Percentiles rank a stretch among this genome's conserved stretches.
phyloP scores from a whole-genome alignment of 2,329 filamentous ascomycete genomes.

The Coleophoma eucalyptorum region DNA sequence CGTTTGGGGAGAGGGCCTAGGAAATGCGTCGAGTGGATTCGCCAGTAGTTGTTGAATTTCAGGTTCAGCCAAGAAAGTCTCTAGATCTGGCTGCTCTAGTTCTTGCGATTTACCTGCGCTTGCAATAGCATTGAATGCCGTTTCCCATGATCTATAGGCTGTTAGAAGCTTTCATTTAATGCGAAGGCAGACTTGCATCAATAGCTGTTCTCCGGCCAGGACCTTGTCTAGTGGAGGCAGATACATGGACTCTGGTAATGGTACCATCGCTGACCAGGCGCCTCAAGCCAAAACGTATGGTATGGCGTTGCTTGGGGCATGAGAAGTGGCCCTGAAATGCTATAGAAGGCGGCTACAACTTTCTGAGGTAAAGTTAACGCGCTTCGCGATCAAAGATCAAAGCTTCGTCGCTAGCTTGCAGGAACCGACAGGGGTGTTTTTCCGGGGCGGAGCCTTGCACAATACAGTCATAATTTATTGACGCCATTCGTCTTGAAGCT shows the following conservation, averaged over 20 bases:
- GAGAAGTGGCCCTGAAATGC: conserved; percentile 10
- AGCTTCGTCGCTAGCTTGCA: not conserved
- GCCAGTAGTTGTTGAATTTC: conserved; percentile 66
- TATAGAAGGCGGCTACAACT: conserved; percentile 3
- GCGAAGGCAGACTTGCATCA: conserved; percentile 62
- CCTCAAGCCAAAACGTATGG: conserved; percentile 29
- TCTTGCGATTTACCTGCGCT: conserved; percentile 53
- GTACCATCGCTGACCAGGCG: conserved; percentile 63
- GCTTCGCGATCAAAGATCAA: conserved; percentile 4
- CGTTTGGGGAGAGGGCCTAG: conserved; percentile 54
- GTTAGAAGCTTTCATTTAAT: conserved; percentile 7
- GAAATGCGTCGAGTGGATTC: conserved; percentile 66
- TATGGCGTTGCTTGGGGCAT: conserved; percentile 22
- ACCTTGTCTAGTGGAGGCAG: conserved; percentile 84
- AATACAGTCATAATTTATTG: not conserved
- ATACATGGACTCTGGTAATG: conserved; percentile 66
- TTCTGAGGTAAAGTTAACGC: conserved; percentile 13
- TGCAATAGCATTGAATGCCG: conserved; percentile 51
- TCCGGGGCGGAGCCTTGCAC: not conserved
- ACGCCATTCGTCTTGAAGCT: not conserved
- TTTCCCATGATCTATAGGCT: conserved; percentile 54
- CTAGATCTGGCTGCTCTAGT: conserved; percentile 51
- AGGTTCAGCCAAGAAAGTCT: conserved; percentile 66
- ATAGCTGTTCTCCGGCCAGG: conserved; percentile 72
- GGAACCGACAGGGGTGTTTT: not conserved